Conservation (phyloP, 176 grass and related monocot species). For the Coix lacrymajobi region DNA sequence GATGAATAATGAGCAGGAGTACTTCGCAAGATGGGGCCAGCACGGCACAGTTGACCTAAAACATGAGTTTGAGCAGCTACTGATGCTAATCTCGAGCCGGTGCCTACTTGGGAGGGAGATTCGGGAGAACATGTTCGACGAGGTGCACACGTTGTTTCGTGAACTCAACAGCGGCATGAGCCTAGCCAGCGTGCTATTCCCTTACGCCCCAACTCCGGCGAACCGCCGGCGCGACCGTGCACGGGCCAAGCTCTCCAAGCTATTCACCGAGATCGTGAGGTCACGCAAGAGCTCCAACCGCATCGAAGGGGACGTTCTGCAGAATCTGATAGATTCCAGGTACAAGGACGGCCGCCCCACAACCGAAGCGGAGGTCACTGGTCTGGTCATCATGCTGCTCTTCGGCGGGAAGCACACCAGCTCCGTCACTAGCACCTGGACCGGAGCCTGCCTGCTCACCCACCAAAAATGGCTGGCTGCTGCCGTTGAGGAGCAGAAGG, state of each 20-base stretch:
- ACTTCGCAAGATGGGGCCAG: not conserved
- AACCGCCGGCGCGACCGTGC: conserved; percentile 31
- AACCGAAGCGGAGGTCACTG: not conserved
- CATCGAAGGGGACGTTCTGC: conserved; percentile 36
- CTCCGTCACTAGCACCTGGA: conserved; percentile 33
- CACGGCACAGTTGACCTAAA: conserved; percentile 39
- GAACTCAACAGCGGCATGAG: conserved; percentile 30
- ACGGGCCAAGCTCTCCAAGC: conserved; percentile 22
- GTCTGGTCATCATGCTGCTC: not conserved
- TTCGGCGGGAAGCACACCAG: conserved; percentile 42
- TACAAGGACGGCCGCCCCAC: conserved; percentile 25
- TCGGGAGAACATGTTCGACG: not conserved
- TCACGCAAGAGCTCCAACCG: conserved; percentile 19
- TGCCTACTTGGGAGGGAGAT: conserved; percentile 43
- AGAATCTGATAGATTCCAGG: conserved; percentile 42
- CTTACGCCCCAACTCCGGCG: conserved; percentile 37
- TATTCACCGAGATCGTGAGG: conserved; percentile 38
- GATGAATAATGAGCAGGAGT: no score
- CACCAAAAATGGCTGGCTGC: not conserved
- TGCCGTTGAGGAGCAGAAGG: conserved; percentile 39
- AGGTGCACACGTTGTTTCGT: not conserved
- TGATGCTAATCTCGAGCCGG: not conserved
- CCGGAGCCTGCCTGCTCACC: conserved; percentile 27
- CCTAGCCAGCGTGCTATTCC: conserved; percentile 35
- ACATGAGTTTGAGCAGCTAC: conserved; percentile 2